Conservation (phyloP, 805 yeast species). For the Yarrowia alimentaria region DNA sequence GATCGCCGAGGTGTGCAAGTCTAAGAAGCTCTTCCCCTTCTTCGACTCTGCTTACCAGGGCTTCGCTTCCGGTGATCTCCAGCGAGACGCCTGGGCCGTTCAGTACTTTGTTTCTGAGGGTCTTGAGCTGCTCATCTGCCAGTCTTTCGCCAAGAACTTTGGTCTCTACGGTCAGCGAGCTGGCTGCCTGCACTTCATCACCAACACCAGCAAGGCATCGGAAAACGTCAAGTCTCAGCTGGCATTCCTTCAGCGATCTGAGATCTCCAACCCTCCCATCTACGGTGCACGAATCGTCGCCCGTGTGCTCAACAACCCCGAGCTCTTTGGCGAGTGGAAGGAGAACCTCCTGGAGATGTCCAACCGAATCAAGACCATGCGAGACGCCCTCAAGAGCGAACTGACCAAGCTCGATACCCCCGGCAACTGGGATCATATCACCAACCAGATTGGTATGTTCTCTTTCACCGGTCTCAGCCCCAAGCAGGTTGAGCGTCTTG, state of each 20-base stretch:
- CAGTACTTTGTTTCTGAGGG: constrained; percentile 47
- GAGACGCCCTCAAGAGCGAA: constrained; percentile 60
- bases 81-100: constrained; percentile 63
- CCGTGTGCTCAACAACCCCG: constrained; percentile 60
- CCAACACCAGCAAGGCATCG: constrained; percentile 47
- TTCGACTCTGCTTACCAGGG: constrained; percentile 97
- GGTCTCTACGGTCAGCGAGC: constrained; percentile 95
- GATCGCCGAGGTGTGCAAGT: constrained; percentile 61
- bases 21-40: constrained; percentile 67
- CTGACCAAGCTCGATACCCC: constrained; percentile 55
- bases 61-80: constrained; percentile 80
- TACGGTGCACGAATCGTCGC: constrained; percentile 91
- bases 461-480: constrained; percentile 79
- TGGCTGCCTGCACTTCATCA: constrained; percentile 69
- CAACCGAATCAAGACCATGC: constrained; percentile 70
- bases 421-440: constrained; percentile 80
- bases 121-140: constrained; percentile 58
- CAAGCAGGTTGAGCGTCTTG: constrained; percentile 68
- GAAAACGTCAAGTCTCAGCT: constrained; percentile 71
- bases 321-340: constrained; percentile 72
- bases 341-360: constrained; percentile 76
- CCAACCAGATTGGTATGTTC: constrained; percentile 94
- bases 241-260: constrained; percentile 78
- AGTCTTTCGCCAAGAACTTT: constrained; percentile 92
- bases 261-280: constrained; percentile 91